Evolutionary conservation across 2,329 filamentous ascomycete genomes (phyloP), one percentile per base, ranked within the genome.

Genomic region (Pseudovirgaria hyperparasitica): DNA sequence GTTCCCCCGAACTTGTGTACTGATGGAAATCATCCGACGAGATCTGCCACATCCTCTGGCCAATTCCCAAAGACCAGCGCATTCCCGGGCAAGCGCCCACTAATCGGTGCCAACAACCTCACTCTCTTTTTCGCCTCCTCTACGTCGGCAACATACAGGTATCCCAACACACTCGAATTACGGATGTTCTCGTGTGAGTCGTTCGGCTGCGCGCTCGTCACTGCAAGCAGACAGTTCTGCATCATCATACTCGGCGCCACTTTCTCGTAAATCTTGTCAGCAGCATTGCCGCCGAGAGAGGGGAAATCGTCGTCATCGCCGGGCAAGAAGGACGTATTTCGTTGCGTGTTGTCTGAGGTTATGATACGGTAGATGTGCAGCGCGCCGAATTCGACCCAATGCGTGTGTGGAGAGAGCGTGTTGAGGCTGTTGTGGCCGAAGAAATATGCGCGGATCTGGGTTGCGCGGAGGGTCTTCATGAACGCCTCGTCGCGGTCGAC

Each of bases 131-230:
- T 80, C 41, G 79, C 76, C 46, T 82, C 80, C 45, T 98, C 86
- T 4, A 96, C 82, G 35, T 93, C 82, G 1, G 82, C 78, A 10
- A 96, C 80, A 45, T 93, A 94, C 16, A 94, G 69, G 46, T 92
- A 98, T 0, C 90, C 90, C 68, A 92, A 79, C 16, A 96, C 76
- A 30, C 77, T 79, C 6, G 85, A 75, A 40, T 86, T 78, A 9
- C 82, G 70, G 23, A 96, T 75, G 2, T 72, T 68, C 25, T 82
- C 74, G 5, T 78, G 68, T 1, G 69, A 59, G 34, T 90, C 84
- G 24, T 70, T 74, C 0, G 70, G 55, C 2, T 71, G 67, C 23
- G 80, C 84, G 46, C 85, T 75, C 54, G 92, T 84, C 28, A 98
- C 76, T 1, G 87, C 84, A 6, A 96, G 60, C 1, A 92, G 67